Base-by-base conservation (phyloP, 2,329 filamentous ascomycete genomes). In the Elsinoe arachidis region DNA sequence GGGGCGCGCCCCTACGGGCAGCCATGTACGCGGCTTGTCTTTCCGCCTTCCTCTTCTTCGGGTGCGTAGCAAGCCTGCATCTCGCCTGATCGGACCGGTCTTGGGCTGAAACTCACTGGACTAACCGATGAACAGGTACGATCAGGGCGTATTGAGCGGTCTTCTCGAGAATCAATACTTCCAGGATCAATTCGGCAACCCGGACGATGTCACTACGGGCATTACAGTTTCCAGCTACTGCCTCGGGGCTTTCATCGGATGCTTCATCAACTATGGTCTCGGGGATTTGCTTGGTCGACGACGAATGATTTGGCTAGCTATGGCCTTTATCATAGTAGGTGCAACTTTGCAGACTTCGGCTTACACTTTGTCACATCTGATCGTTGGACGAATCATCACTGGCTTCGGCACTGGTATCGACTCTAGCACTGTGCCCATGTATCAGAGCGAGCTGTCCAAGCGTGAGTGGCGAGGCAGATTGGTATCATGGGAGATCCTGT, bases 401-500 rank as follows among this genome's bases (percentile, higher is more conserved):
- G 78, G 78, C 55, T 66, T 80, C 17, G 78, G 78, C 5, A 80
- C 80, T 59, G 78, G 78, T 17, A 79, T 81, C 69, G 80, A 80
- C 66, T 80, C 77, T 2, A 75, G 74, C 0, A 80, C 77, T 0
- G 79, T 80, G 33, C 78, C 78, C 2, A 78, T 76, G 5, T 80
- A 79, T 62, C 77, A 79, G 68, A 76, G 77, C 5, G 78, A 80
- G 62, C 79, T 76, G 64, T 77, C 76, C 3, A 74, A 71, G 57
- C 77, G 80, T 0, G 78, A 76, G 63, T 83, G 82, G 67, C 77
- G 81, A 61, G 82, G 82, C 61, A 75, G n/a, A n/a, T n/a, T n/a
- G n/a, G n/a, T n/a, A n/a, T n/a, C n/a, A n/a, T n/a, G n/a, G n/a
- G n/a, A n/a, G n/a, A n/a, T n/a, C n/a, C n/a, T n/a, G n/a, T n/a